Evolutionary conservation across 768 basidiomycete genomes (phyloP), one percentile per base, ranked within the genome.

Genomic region (Leccinum fibrillosum): DNA sequence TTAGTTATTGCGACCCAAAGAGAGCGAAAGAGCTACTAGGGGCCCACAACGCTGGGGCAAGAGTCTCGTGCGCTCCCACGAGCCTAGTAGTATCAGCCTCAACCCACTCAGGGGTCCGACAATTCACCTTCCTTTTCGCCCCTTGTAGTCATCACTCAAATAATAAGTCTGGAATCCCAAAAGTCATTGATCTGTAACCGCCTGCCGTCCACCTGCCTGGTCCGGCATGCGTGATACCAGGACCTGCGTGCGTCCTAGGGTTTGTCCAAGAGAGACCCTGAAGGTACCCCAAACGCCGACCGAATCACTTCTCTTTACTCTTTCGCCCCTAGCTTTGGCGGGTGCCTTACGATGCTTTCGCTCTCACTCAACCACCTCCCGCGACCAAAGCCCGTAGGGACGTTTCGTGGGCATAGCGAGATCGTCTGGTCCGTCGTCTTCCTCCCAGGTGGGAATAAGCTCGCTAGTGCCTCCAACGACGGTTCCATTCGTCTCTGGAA

Each of bases 21-120:
- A 26, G 44, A 9, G 12, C 48, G 30, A 25, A 12, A 28, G 32
- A 30, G 19, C 19, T n/a, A 23, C 50, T 52, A 17, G 9, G 30
- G 26, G 32, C 26, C 30, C 50, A 28, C 32, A n/a, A 32, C 21
- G 15, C 32, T 11, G 21, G 42, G n/a, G 42, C 9, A 19, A 32
- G 30, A 30, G 12, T 58, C 58, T 52, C 58, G 57, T 58, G 61
- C 49, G 57, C 68, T 64, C 69, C 66, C 68, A 71, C 68, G 69
- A 69, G 62, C 56, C 32, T 12, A 12, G 5, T 32, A 32, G 32
- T 54, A 61, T 57, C 59, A 48, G 64, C 64, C 62, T 54, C 62
- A 60, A 62, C 64, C 69, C 64, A 71, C 69, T 69, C 23, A 69
- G 64, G 69, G 69, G 69, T 66, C 69, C 68, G 67, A 69, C 55